Base-by-base conservation (phyloP, 225 moss, liverwort and hornwort species). In the Anthoceros angustus region DNA sequence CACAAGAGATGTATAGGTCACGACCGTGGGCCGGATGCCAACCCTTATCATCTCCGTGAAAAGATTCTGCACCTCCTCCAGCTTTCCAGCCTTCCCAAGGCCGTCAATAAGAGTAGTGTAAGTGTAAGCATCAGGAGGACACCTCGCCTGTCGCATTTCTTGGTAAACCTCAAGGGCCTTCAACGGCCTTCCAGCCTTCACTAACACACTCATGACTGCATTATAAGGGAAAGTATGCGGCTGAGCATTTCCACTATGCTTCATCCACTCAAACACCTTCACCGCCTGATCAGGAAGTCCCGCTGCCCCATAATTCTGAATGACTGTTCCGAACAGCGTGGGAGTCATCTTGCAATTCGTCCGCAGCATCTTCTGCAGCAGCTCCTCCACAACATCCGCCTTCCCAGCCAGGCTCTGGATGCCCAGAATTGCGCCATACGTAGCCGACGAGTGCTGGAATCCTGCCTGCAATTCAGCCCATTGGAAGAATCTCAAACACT, bases 61-160 rank as follows among this genome's bases (percentile, higher is more conserved):
- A 5, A 55, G 55, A 18, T n/a, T 23, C n/a, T 55, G n/a, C 8
- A 55, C 55, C n/a, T 9, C 55, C 14, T 55, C 55, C 55, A 55
- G n/a, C 55, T 55, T 55, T 20, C 55, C 55, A 55, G 55, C 55
- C 55, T 55, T 55, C 14, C 55, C 55, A 18, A 55, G 55, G n/a
- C 55, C 55, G 55, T 55, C 55, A 23, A 55, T 55, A 18, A 55
- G 23, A 8, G 23, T 55, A n/a, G 55, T 55, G 4, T 55, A 55
- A 18, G 55, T 8, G 55, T 55, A 55, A 55, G n/a, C 23, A 15
- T 55, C 55, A 7, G 55, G 55, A 18, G 18, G 18, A n/a, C 55
- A 55, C 23, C 14, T 55, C 55, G 18, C 55, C 55, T 15, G 55
- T 20, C 55, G 12, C 55, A 55, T 55, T 23, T 55, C 55, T 15